Conservation (phyloP, 768 basidiomycete species). For the Daedaleopsis nitida region DNA sequence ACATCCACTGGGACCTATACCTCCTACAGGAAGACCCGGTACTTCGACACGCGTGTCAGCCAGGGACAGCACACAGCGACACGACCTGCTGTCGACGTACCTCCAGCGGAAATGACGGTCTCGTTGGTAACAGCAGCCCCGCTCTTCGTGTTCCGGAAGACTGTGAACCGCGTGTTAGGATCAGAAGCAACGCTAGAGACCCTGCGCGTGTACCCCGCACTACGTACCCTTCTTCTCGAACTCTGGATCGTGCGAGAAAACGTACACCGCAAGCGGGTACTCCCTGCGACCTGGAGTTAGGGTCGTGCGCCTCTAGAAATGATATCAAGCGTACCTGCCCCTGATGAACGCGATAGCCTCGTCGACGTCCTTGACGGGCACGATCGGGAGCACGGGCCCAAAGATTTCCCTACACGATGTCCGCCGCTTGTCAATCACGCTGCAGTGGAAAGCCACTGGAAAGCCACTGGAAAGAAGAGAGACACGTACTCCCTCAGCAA, state of each 20-base stretch:
- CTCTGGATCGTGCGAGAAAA: slow-evolving; percentile 62
- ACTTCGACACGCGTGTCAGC: slow-evolving; percentile 32
- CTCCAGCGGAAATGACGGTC: slow-evolving; percentile 56
- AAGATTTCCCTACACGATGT: slow-evolving; percentile 67
- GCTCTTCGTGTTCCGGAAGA: slow-evolving; percentile 70
- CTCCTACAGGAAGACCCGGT: slow-evolving; percentile 73
- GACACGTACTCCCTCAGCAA: slow-evolving; percentile 72
- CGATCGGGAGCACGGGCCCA: slow-evolving; percentile 77
- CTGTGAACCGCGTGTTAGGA: slow-evolving; percentile 33
- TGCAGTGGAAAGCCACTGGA: neutral
- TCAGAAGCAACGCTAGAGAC: neutral
- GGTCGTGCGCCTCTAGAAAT: neutral
- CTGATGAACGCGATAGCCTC: slow-evolving; percentile 74
- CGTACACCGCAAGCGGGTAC: slow-evolving; percentile 75
- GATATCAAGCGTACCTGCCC: slow-evolving; percentile 41
- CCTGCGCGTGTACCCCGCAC: no score
- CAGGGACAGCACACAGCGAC: no score
- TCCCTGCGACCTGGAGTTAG: slow-evolving; percentile 44
- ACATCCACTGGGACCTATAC: slow-evolving; percentile 73
- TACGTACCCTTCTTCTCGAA: slow-evolving; percentile 63
- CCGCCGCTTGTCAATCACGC: neutral
- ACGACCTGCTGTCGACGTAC: slow-evolving; percentile 37
- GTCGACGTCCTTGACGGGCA: slow-evolving; percentile 70
- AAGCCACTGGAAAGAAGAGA: no score
- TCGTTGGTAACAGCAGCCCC: slow-evolving; percentile 77